Evolutionary conservation across 2,329 filamentous ascomycete species (phyloP), one percentile per base, ranked within the genome.

Genomic region (Westerdykella sp.): DNA sequence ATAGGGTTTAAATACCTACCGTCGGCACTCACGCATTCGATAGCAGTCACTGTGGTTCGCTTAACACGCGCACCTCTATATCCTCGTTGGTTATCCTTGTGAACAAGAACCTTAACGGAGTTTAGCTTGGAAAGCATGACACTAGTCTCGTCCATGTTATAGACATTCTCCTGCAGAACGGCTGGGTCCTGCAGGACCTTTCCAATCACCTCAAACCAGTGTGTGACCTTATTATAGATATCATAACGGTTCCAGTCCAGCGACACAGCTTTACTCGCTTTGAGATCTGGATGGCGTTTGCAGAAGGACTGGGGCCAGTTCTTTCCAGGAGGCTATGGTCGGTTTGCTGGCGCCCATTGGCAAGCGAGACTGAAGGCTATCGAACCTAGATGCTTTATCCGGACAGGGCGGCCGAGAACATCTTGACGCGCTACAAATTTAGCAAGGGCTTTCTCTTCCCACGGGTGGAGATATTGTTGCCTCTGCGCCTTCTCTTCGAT

Each of bases 321-420:
- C 41, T 51, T 49, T 25, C 39, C 38, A 40, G 37, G 51, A 41
- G 47, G 44, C 14, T 49, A 40, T 30, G 34, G 40, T 37, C 38
- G 35, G 16, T 42, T 37, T 32, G 41, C 40, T 72, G 68, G 95
- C 89, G 72, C 93, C 30, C 34, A 22, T n/a, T 16, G 41, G 18
- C 35, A 25, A 34, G 44, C 34, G 41, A 45, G 25, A 15, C 12
- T 39, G 22, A 37, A 45, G 23, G 45, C 47, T 43, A 50, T 43
- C n/a, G 35, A 47, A 38, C 35, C 38, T 37, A 47, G 39, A 37
- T 40, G 45, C 40, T 50, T 50, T n/a, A 50, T 45, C 23, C 40
- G 39, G 6, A 47, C 35, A 37, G 45, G 40, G n/a, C 45, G 37
- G 23, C 43, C 37, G n/a, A 39, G 48, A 37, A 41, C 25, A 39